Evolutionary conservation across 257 asterid species (phyloP).

Genomic region (Agastache rugosa): DNA sequence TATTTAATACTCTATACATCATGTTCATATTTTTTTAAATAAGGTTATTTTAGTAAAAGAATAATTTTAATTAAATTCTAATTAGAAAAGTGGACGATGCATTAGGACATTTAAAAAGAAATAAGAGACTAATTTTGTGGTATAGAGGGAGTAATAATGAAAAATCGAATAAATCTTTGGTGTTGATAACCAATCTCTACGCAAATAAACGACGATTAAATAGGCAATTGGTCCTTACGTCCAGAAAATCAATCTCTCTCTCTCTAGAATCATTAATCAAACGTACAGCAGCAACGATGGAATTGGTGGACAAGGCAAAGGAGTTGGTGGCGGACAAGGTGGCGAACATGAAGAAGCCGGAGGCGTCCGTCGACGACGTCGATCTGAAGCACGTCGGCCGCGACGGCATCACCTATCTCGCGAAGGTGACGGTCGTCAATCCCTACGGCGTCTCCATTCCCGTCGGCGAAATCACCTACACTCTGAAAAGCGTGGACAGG

Average conservation of each 20-base stretch:
- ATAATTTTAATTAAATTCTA: too few relatives aligned
- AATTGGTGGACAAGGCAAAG: constrained; percentile 67
- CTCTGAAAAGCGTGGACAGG: constrained; percentile 69
- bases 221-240: neutral
- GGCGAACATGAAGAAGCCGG: constrained; percentile 62
- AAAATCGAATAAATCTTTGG: neutral
- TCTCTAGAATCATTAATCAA: neutral
- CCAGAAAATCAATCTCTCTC: neutral
- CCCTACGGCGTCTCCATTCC: constrained; percentile 74
- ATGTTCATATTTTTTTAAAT: too few relatives aligned
- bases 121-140: too few relatives aligned
- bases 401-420: constrained; percentile 61
- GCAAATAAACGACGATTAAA: neutral
- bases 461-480: constrained; percentile 65
- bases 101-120: too few relatives aligned
- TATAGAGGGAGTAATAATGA: too few relatives aligned
- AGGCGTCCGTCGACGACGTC: constrained; percentile 69
- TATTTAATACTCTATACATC: too few relatives aligned
- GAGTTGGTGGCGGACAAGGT: constrained; percentile 57
- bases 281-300: constrained; percentile 40
- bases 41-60: too few relatives aligned
- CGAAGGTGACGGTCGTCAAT: constrained; percentile 58
- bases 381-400: constrained; percentile 65
- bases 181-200: neutral
- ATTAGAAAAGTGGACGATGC: too few relatives aligned